A percentile compares a stretch with the other conserved stretches of the same genome.
phyloP scores from a whole-genome alignment of 108 stramenopile genomes.

The Chaetoceros muelleri region DNA sequence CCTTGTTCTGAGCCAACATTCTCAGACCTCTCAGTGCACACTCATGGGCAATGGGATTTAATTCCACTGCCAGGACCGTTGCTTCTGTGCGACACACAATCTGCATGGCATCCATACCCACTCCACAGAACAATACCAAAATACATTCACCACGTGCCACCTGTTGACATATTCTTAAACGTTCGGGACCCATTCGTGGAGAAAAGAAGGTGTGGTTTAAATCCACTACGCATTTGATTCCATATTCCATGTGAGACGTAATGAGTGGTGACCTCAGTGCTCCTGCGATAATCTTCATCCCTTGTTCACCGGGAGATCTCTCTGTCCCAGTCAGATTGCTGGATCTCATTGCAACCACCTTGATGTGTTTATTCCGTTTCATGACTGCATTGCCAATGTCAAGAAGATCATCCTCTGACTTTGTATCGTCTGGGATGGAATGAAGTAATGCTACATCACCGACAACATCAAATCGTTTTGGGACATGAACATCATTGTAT shows the following conservation, averaged over 20 bases:
- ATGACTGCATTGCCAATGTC: conserved; percentile 54
- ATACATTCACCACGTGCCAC: conserved; percentile 76
- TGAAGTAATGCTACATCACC: conserved; percentile 78
- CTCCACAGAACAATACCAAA: conserved; percentile 72
- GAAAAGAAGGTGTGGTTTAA: conserved; percentile 74
- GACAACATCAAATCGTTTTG: conserved; percentile 54
- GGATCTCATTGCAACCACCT: conserved; percentile 23
- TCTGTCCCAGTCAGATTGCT: conserved; percentile 32
- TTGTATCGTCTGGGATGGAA: conserved; percentile 30
- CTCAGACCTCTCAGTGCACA: conserved; percentile 50
- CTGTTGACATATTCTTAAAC: conserved; percentile 68
- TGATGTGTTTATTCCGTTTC: conserved; percentile 67
- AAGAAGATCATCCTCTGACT: conserved; percentile 11
- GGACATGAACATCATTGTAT: conserved; percentile 10
- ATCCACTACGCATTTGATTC: conserved; percentile 79
- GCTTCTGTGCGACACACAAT: conserved; percentile 75
- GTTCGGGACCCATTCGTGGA: conserved; percentile 75
- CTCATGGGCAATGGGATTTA: conserved; percentile 58
- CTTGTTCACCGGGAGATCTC: conserved; percentile 52
- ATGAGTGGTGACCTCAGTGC: conserved; percentile 49
- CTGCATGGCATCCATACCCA: conserved; percentile 78
- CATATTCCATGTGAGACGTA: conserved; percentile 71
- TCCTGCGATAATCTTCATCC: conserved; percentile 57
- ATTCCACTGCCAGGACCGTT: conserved; percentile 50
- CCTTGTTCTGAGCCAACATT: conserved; percentile 69